Base-by-base conservation (phyloP, 176 grass and related monocot genomes). In the Metroxylon sagu region DNA sequence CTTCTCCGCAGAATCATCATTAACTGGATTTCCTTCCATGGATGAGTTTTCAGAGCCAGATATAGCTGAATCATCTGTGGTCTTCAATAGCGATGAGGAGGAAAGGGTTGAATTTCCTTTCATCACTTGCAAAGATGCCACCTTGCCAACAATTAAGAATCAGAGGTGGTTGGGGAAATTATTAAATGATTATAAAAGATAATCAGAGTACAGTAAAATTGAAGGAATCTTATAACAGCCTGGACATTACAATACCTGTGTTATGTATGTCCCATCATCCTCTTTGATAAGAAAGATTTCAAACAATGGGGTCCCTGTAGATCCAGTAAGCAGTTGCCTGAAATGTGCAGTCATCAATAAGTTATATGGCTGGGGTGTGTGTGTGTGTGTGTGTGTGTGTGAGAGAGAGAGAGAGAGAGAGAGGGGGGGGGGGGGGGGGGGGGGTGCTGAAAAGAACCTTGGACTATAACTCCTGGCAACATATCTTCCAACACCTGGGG, bases 391-490 rank as follows among this genome's bases (percentile, higher is more conserved):
- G 21, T 23, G 21, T 23, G 21, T 23, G 21, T 10, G 12, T 2
- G 1, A 43, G 10, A 43, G 35, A 14, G 35, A 43, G 35, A 14
- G 35, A 43, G 8, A 43, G 21, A 23, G 21, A 23, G 21, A 23
- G 21, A 23, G 21, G 21, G 21, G 21, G 21, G 21, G 21, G 21
- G 21, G 21, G 21, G 21, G 21, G 21, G 21, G 21, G 21, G 21
- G 21, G 21, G 21, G 21, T 0, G 35, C 4, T 2, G 5, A 25
- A 10, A 43, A 71, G 50, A 54, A 91, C 92, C 92, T 90, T 67
- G 92, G 92, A 57, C 74, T 97, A 75, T 91, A 97, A 75, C 92
- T 91, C 67, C 76, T 90, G 52, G 87, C 92, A 16, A 97, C 78
- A 52, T 85, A 97, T 91, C 86, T 88, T 17, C 92, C 92, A 17